Evolutionary conservation across 2,329 filamentous ascomycete genomes (phyloP).

Genomic region (Stagonosporopsis chrysanthemi): DNA sequence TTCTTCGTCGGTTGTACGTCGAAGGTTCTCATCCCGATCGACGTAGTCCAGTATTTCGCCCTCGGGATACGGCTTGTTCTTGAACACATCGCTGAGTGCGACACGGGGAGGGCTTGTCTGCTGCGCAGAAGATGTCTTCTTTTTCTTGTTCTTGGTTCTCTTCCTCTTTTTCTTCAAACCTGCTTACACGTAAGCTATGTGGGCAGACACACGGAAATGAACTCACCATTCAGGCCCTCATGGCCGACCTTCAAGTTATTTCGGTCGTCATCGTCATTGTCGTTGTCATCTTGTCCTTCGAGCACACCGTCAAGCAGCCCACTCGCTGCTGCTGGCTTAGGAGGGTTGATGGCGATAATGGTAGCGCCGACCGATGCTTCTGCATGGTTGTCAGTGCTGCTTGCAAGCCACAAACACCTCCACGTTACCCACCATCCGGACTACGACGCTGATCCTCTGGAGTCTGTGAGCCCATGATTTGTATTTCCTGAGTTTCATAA

Average conservation of each 20-base stretch:
- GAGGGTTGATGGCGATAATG: constrained; percentile 42
- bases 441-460: constrained; percentile 46
- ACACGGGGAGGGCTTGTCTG: constrained; percentile 80
- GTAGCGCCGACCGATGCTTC: constrained; percentile 35
- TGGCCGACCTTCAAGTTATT: constrained; percentile 35
- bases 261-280: constrained; percentile 57
- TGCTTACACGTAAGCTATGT: constrained; percentile 13
- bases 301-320: constrained; percentile 47
- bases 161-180: constrained; percentile 75
- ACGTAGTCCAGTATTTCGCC: constrained; percentile 78
- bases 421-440: constrained; percentile 38
- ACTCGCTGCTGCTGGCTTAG: constrained; percentile 45
- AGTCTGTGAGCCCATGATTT: constrained; percentile 50
- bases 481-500: neutral
- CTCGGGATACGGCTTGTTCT: constrained; percentile 71
- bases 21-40: constrained; percentile 71
- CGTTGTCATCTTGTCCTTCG: constrained; percentile 57
- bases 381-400: constrained; percentile 31
- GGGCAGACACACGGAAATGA: neutral
- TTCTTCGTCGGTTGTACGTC: constrained; percentile 81
- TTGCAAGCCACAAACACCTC: neutral
- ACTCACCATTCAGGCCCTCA: constrained; percentile 29
- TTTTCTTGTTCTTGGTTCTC: constrained; percentile 71
- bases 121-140: constrained; percentile 62
- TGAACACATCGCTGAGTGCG: constrained; percentile 73